A percentile compares a stretch with the other conserved stretches of the same genome.
phyloP scores from a whole-genome alignment of 2,329 filamentous ascomycete genomes.

The Botryotinia calthae region DNA sequence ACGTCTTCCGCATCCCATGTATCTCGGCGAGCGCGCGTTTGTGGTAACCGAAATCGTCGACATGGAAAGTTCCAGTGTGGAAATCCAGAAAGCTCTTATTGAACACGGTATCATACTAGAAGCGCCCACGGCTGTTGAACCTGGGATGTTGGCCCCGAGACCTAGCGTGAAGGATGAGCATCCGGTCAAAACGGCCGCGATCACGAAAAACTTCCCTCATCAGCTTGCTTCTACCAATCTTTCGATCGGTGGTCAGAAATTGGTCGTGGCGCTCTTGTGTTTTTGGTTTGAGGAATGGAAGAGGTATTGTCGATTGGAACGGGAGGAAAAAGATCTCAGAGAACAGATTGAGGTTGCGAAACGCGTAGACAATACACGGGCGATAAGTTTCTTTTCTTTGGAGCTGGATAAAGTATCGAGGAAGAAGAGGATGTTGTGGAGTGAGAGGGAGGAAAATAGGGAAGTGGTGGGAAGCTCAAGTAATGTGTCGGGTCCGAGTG shows the following conservation, averaged over 20 bases:
- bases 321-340: slow-evolving; percentile 23
- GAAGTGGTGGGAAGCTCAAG: slow-evolving; percentile 1
- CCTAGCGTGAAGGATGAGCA: not conserved
- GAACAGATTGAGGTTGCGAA: slow-evolving; percentile 25
- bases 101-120: slow-evolving; percentile 23
- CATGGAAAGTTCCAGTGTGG: slow-evolving; percentile 12
- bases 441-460: slow-evolving; percentile 20
- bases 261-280: slow-evolving; percentile 36
- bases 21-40: slow-evolving; percentile 25
- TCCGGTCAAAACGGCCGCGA: slow-evolving; percentile 26
- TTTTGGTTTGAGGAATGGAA: slow-evolving; percentile 37
- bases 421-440: slow-evolving; percentile 21
- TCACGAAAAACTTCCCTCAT: slow-evolving; percentile 30
- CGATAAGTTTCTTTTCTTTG: not conserved
- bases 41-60: slow-evolving; percentile 24
- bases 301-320: slow-evolving; percentile 29
- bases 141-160: slow-evolving; percentile 10
- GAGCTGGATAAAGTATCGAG: slow-evolving; percentile 12
- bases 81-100: slow-evolving; percentile 27
- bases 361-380: not conserved
- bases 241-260: slow-evolving; percentile 30
- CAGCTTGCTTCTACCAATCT: slow-evolving; percentile 29
- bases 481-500: not conserved
- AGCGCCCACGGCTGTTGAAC: slow-evolving; percentile 14
- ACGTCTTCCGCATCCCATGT: slow-evolving; percentile 18